These are phyloP conservation scores for Pelargonium cotyledonis DNA, from an alignment of 441 rosid species.

Conservation along the genomic window DNA sequence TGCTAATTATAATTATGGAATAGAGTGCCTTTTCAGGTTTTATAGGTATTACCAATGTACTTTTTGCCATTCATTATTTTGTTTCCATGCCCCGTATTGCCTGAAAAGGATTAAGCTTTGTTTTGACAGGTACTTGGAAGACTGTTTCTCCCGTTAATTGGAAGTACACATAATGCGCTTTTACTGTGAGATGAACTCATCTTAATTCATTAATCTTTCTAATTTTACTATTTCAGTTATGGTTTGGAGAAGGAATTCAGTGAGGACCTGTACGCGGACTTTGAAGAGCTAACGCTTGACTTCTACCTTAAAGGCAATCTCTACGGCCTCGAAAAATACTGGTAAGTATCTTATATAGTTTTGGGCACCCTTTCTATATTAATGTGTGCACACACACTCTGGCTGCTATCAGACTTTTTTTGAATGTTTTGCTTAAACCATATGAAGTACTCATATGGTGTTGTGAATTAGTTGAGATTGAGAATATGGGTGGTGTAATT, in stretches of 20 bases:
- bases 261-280: conserved; percentile 75
- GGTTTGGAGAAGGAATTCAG: conserved; percentile 80
- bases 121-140: no score
- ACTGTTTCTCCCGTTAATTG: conserved; percentile 5
- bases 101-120: conserved; percentile 6
- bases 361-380: no score
- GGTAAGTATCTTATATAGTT: conserved; percentile 37
- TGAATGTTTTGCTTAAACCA: no score
- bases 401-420: no score
- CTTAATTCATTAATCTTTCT: background rate
- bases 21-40: conserved; percentile 94
- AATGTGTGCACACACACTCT: no score
- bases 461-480: no score
- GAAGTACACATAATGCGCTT: background rate
- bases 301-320: conserved; percentile 70
- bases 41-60: conserved; percentile 53
- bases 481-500: no score
- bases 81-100: conserved; percentile 5
- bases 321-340: conserved; percentile 93
- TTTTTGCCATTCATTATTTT: background rate
- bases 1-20: conserved; percentile 71
- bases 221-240: conserved; percentile 42
- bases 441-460: no score
- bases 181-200: background rate
- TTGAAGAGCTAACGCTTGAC: conserved; percentile 75